Evolutionary conservation across 768 basidiomycete species (phyloP), one percentile per base, ranked within the genome.

Genomic region (Podaxis carcinomalis): DNA sequence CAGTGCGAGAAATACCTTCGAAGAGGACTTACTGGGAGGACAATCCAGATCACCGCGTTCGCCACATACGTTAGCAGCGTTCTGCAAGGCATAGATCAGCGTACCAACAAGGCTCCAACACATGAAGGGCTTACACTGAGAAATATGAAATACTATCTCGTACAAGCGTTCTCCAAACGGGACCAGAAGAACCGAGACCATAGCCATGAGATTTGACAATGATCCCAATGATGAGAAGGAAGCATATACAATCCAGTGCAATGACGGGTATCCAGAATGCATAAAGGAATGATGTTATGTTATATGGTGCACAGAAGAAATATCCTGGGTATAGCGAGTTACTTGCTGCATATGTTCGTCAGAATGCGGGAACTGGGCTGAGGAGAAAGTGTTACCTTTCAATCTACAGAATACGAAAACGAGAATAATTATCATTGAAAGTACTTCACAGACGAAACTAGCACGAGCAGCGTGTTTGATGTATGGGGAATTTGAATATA

Each of bases 111-210:
- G 19, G 19, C 42, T n/a, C 42, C 11, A 16, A 54, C 9, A 11
- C 19, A 53, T 9, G 13, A n/a, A 27, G 35, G 32, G 60, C 70
- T 42, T 63, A 73, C 73, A 74, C 57, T 11, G 64, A 42, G 47
- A 68, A 71, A 64, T 69, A 73, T 23, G 67, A 51, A 25, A 74
- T 51, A 35, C 66, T 68, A 59, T 71, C 71, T 27, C 66, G 56
- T n/a, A 69, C 49, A 25, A 74, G 65, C 36, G 66, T 63, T 7
- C 62, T 62, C 65, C 67, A 65, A 51, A 72, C 62, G 5, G 50
- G 59, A 51, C 51, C 64, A 25, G 55, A 54, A 23, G 16, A 3
- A 14, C 27, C 32, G n/a, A 19, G 51, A 52, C 32, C 51, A 35
- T 36, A 16, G 13, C 28, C 52, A 35, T 16, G 65, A 51, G 27